Evolutionary conservation across 176 grass and related monocot genomes (phyloP), one percentile per base, ranked within the genome.

Genomic region (Tillandsia leiboldiana): DNA sequence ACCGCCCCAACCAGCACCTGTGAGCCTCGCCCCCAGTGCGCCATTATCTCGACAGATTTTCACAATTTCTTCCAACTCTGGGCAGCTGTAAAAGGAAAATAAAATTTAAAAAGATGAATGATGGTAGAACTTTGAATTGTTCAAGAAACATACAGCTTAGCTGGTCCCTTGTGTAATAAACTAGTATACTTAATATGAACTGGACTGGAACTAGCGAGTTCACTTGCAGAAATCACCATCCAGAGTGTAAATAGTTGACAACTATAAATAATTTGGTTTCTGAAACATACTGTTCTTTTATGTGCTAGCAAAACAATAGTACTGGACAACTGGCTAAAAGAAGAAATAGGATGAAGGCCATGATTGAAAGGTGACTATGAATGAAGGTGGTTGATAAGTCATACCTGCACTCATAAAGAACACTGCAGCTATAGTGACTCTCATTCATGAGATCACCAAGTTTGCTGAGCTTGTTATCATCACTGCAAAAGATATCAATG

Each of bases 351-450:
- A 7, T 42, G 3, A 42, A 42, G 33, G 33, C 33, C 33, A 56
- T 13, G 12, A 56, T 56, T 56, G 53, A 56, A 3, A 14, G 15
- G 53, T 56, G 53, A 56, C 12, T 56, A 56, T 5, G 12, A 56
- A 14, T 12, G 53, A 53, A 56, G 53, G 53, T 13, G 10, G 53
- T n/a, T 56, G 0, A 42, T 42, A 42, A 42, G 53, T 49, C 65
- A 53, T 84, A 90, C 89, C 89, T 92, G 84, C 93, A 97, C 22
- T 97, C 93, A 18, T 92, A 97, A n/a, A 97, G 75, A 50, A 90
- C 84, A 58, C 89, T 97, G 72, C 93, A 97, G 64, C 93, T 97
- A 49, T 92, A 63, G 70, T 92, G 93, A 65, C 86, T 92, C 69
- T 90, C 89, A 33, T 87, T 92, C 93, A 97, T 97, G 65, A 97